Conservation (phyloP, 2,329 filamentous ascomycete genomes). For the Trichoderma brevicompactum region DNA sequence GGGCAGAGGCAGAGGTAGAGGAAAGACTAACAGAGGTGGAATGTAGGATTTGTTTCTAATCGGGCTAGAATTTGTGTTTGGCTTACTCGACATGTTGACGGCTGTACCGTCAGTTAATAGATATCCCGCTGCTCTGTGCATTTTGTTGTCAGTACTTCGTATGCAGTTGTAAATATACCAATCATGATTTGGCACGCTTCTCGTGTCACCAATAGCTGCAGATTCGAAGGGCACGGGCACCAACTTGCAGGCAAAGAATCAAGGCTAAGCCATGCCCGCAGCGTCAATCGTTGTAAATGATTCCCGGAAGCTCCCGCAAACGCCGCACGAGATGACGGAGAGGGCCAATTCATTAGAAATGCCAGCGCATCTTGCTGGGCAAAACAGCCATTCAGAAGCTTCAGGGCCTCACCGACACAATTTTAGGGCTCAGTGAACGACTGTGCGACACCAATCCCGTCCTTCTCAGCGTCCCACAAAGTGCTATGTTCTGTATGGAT, state of each 20-base stretch:
- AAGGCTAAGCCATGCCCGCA: not conserved
- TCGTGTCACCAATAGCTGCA: conserved; percentile 7
- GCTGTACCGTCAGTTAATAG: conserved; percentile 6
- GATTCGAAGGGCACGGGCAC: not conserved
- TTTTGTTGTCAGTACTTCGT: not conserved
- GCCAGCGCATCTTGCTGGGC: conserved; percentile 24
- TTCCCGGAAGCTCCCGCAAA: not conserved
- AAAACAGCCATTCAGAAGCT: conserved; percentile 20
- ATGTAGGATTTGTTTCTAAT: not conserved
- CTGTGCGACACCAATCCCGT: conserved; percentile 13
- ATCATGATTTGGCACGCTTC: conserved; percentile 1
- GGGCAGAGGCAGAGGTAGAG: conserved; percentile 29
- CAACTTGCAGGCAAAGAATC: not conserved
- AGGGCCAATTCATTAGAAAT: conserved; percentile 12
- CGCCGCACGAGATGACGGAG: conserved; percentile 1
- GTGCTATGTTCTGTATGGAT: not conserved
- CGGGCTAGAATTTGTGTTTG: not conserved
- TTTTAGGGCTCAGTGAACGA: conserved; percentile 14
- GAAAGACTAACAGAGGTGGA: conserved; percentile 22
- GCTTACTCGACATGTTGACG: not conserved
- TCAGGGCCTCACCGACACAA: conserved; percentile 21
- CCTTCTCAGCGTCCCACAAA: conserved; percentile 1
- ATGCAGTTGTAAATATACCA: conserved; percentile 1
- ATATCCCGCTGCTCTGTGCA: not conserved
- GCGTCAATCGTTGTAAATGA: not conserved